Evolutionary conservation across 2,329 filamentous ascomycete genomes (phyloP), one percentile per base, ranked within the genome.

Genomic region (Thielaviopsis cerberus): DNA sequence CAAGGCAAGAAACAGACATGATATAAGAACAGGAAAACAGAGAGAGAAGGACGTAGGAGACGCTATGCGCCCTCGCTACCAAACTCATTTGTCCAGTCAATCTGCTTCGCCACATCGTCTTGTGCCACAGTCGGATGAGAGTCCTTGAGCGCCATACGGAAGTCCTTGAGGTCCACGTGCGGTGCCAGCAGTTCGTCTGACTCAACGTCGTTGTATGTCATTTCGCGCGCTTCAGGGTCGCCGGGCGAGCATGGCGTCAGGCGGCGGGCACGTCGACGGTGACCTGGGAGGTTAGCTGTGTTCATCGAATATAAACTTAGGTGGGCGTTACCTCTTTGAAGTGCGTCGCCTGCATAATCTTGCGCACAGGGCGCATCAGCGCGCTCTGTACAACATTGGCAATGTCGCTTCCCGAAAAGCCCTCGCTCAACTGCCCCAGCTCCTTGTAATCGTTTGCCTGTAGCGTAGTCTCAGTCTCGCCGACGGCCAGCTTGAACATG

Each of bases 401-500:
- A 65, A 98, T 97, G 80, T 98, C 92, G 62, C 86, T 94, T 37
- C 92, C 92, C 0, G 90, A 96, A 71, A 95, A 98, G 0, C 92
- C 92, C 61, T 97, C 91, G 55, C 88, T 89, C 66, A 91, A 74
- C 65, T 86, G 78, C 2, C 86, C 89, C 62, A 98, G 73, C 59
- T 83, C 80, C 64, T 83, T 81, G 70, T 82, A 97, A 69, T 98
- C 92, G 34, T 81, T 78, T 17, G 79, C 72, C 59, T 81, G 82
- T 61, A 98, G 76, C 48, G 88, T 83, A 63, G 90, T 96, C 15
- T 92, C 89, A 11, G 94, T 98, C 61, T 83, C 83, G 62, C 92
- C 92, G n/a, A 98, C 83, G 17, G 88, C 85, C 57, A 98, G 78
- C 74, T 94, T 91, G 72, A 97, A 96, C 90, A 96, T 95, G 63